Percentiles rank a stretch among this genome's conserved stretches.
phyloP scores from a whole-genome alignment of 352 stramenopile genomes.

The Globisporangium yorkense region DNA sequence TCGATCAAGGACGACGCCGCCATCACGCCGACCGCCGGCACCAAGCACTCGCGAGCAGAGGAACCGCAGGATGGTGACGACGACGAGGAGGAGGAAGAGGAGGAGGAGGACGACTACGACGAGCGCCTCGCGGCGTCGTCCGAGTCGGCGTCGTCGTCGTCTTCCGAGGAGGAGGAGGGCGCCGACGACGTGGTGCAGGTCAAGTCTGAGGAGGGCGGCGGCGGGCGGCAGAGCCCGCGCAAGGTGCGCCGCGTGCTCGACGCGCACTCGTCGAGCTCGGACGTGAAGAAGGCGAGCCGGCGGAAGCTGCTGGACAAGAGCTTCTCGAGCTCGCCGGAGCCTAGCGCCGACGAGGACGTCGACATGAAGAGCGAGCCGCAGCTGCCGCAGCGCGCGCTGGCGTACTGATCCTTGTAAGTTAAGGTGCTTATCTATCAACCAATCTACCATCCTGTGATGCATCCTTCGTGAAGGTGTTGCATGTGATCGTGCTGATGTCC shows the following conservation, averaged over 20 bases:
- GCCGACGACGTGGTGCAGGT: neutral
- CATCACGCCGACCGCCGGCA: neutral
- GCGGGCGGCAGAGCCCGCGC: constrained; percentile 1
- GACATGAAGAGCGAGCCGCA: neutral
- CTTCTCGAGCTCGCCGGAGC: no score
- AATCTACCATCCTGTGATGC: no score
- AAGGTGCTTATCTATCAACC: constrained; percentile 2
- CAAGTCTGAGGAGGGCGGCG: neutral
- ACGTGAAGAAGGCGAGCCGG: no score
- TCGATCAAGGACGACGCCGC: constrained; percentile 3
- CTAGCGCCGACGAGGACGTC: neutral
- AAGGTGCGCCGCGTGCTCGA: neutral
- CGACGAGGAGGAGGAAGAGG: neutral
- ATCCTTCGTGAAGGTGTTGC: no score
- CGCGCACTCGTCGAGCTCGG: no score
- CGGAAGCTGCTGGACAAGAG: no score
- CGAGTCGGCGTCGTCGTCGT: neutral
- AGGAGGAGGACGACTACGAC: constrained; percentile 1
- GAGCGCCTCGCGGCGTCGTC: neutral
- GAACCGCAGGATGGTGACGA: no score
- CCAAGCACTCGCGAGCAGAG: constrained; percentile 10
- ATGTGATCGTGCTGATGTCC: no score
- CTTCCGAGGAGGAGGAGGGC: constrained; percentile 2
- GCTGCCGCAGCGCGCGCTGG: neutral
- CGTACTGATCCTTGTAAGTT: neutral